A percentile compares a stretch with the other conserved stretches of the same genome.
Conservation (phyloP, 148 eudicot species). For the Diospyros kaki region DNA sequence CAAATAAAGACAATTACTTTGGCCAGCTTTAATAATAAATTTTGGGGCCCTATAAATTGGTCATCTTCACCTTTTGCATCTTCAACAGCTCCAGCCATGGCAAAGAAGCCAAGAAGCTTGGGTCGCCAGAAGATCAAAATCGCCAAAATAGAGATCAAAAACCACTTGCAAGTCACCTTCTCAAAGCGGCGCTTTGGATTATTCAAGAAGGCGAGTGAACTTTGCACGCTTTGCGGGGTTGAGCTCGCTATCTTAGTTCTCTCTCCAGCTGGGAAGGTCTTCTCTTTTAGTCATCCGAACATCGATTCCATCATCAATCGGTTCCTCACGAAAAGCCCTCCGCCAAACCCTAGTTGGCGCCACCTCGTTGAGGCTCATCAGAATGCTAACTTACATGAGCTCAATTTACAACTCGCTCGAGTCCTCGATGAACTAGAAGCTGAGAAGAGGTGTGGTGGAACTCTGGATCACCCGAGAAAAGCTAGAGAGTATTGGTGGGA, state of each 20-base stretch:
- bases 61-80: neutral
- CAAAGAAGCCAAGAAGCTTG: slow-evolving; percentile 36
- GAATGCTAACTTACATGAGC: slow-evolving; percentile 19
- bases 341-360: slow-evolving; percentile 14
- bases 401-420: slow-evolving; percentile 40
- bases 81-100: slow-evolving; percentile 26
- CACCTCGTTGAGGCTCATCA: slow-evolving; percentile 22
- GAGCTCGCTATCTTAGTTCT: slow-evolving; percentile 39
- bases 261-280: slow-evolving; percentile 49
- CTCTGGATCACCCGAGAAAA: slow-evolving; percentile 31
- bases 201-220: slow-evolving; percentile 58
- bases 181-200: slow-evolving; percentile 58
- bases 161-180: slow-evolving; percentile 57
- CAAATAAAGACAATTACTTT: slow-evolving; percentile 4
- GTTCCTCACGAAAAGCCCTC: slow-evolving; percentile 29
- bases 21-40: slow-evolving; percentile 2
- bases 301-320: slow-evolving; percentile 38
- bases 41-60: slow-evolving; percentile 21
- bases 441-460: slow-evolving; percentile 34
- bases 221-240: slow-evolving; percentile 50
- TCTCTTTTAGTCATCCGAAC: slow-evolving; percentile 49
- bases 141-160: slow-evolving; percentile 49
- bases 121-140: slow-evolving; percentile 67
- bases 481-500: slow-evolving; percentile 48
- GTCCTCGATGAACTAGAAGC: slow-evolving; percentile 33